Evolutionary conservation across 352 stramenopile species (phyloP).

Genomic region (Thraustochytrium sp.): DNA sequence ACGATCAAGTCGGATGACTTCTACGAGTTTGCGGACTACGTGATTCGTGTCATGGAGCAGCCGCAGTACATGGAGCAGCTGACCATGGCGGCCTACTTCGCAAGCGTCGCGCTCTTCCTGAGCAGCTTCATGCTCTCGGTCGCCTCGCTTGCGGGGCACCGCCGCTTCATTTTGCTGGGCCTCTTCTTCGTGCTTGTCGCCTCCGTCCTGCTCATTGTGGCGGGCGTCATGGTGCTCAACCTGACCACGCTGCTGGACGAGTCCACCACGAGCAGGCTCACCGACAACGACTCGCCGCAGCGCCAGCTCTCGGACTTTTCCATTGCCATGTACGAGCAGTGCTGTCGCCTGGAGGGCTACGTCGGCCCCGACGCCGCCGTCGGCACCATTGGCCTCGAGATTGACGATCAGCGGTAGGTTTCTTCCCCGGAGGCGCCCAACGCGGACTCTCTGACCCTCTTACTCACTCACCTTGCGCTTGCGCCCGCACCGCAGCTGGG

Average conservation of each 20-base stretch:
- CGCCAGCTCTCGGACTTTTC: constrained; percentile 29
- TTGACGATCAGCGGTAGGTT: background rate
- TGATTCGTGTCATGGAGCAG: constrained; percentile 15
- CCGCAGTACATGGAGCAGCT: background rate
- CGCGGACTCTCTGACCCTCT: background rate
- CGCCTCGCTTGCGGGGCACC: background rate
- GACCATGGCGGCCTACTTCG: background rate
- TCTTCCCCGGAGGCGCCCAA: background rate
- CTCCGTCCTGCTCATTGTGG: background rate
- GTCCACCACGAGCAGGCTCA: background rate
- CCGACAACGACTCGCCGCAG: background rate
- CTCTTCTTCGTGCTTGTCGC: background rate
- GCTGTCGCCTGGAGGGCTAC: background rate
- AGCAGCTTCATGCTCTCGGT: background rate
- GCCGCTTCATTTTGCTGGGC: background rate
- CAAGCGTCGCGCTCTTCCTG: background rate
- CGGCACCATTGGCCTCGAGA: background rate
- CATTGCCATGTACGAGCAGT: constrained; percentile 37
- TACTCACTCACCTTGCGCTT: background rate
- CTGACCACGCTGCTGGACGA: background rate
- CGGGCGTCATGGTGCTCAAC: background rate
- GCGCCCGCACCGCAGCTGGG: background rate
- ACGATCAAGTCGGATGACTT: background rate
- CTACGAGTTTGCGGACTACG: background rate
- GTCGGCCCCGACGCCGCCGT: background rate